phyloP scores from a whole-genome alignment of 345 rosid species.

The Excoecaria agallocha region DNA sequence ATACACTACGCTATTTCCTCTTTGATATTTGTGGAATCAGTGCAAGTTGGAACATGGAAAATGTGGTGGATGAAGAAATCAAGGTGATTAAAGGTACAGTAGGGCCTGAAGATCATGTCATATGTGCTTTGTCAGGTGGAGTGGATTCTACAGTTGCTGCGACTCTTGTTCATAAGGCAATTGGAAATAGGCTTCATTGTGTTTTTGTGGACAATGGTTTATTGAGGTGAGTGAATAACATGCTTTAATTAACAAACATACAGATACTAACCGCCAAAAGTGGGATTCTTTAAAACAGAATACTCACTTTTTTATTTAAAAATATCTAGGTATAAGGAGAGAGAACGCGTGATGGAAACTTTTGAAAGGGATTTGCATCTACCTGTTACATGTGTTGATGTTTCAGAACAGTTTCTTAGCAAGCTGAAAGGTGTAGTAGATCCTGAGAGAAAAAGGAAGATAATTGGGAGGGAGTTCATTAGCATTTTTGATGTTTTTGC shows the following conservation, averaged over 20 bases:
- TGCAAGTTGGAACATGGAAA: slow-evolving; percentile 92
- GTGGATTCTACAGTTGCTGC: slow-evolving; percentile 99
- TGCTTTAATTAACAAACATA: neutral
- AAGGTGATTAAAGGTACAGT: slow-evolving; percentile 60
- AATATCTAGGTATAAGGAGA: slow-evolving; percentile 70
- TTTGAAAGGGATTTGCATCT: slow-evolving; percentile 83
- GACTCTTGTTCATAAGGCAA: slow-evolving; percentile 93
- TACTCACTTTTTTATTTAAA: slow-evolving; percentile 5
- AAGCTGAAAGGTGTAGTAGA: slow-evolving; percentile 85
- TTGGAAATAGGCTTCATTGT: slow-evolving; percentile 95
- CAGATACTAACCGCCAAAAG: neutral
- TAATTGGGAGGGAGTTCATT: slow-evolving; percentile 90
- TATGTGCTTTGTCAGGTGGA: slow-evolving; percentile 94
- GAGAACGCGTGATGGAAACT: slow-evolving; percentile 89
- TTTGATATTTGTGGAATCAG: slow-evolving; percentile 67
- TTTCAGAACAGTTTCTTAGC: slow-evolving; percentile 69
- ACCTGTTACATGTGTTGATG: slow-evolving; percentile 87
- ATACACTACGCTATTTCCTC: slow-evolving; percentile 67
- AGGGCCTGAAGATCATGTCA: slow-evolving; percentile 79
- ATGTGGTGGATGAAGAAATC: slow-evolving; percentile 86
- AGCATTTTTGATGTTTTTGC: slow-evolving; percentile 77
- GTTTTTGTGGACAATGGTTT: slow-evolving; percentile 93
- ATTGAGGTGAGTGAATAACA: slow-evolving; percentile 50
- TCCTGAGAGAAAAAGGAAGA: slow-evolving; percentile 89
- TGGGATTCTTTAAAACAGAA: neutral